Conservation (phyloP, 305 asterid species). For the Vinca major region DNA sequence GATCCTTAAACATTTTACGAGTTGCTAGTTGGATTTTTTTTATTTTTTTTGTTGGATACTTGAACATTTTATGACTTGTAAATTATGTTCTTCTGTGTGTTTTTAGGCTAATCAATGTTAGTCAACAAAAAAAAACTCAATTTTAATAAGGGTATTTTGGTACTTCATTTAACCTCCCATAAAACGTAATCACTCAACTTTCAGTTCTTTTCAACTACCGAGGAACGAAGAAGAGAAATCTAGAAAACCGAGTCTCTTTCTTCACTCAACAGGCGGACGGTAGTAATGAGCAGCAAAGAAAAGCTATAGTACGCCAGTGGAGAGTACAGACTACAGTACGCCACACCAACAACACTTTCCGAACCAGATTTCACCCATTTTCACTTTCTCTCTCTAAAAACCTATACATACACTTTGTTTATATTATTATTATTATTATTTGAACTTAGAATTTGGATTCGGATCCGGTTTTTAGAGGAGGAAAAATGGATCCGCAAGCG, state of each 20-base stretch:
- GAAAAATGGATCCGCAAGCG: conserved; percentile 54
- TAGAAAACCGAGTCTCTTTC: no score
- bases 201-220: conserved; percentile 47
- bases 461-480: conserved; percentile 12
- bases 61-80: no score
- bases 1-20: no score
- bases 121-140: no score
- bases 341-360: background rate
- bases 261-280: background rate
- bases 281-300: conserved; percentile 8
- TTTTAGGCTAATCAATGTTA: no score
- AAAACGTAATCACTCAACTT: conserved; percentile 32
- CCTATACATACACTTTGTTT: conserved; percentile 1
- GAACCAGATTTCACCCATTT: background rate
- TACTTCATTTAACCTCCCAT: no score
- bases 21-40: no score
- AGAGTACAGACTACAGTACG: conserved; percentile 9
- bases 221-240: conserved; percentile 6
- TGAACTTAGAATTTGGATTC: conserved; percentile 23
- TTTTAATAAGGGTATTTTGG: no score
- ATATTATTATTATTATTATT: background rate
- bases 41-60: no score
- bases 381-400: conserved; percentile 1
- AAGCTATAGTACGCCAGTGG: conserved; percentile 18
- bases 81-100: no score